Evolutionary conservation across 2,329 filamentous ascomycete species (phyloP), one percentile per base, ranked within the genome.

Genomic region (Achaetomium macrosporum): DNA sequence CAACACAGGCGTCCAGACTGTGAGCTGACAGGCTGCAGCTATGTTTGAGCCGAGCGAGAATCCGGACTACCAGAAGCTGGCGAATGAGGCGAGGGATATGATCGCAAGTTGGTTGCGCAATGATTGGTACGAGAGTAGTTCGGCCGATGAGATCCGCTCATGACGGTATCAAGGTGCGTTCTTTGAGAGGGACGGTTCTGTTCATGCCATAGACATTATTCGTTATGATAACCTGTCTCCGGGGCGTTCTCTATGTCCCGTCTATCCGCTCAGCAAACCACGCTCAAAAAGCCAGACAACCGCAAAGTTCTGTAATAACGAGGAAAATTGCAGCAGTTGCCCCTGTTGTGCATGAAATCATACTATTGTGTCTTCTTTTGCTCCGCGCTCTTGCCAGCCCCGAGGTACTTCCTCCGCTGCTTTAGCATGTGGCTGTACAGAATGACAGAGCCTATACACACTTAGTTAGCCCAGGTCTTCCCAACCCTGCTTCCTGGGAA

Each of bases 401-500:
- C 59, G 12, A 65, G 55, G 48, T 65, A 56, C 78, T 90, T 95
- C 60, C 82, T 78, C 62, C 92, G 79, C 78, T 99, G 93, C 57
- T 78, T 77, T 77, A 97, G 88, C 93, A 99, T 97, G 71, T 99
- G 88, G 19, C 88, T 90, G 68, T 93, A 97, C 53, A 97, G 72
- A 51, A 95, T 79, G 64, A 93, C 95, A 4, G 88, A 65, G 74
- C 89, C 61, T 64, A 44, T 9, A 12, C 11, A 19, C 16, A 16
- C 15, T 17, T 6, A 16, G 49, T 56, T 45, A 57, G 52, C 20
- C 31, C 42, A 25, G 29, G 10, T n/a, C 35, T 6, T 9, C 12
- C 3, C 35, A 8, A 10, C 17, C 13, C 36, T 11, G 35, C 1
- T 10, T 5, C 29, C 13, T 29, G 25, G 10, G 15, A 16, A n/a